Base-by-base conservation (phyloP, 2,329 filamentous ascomycete species). In the Colletotrichum horii region DNA sequence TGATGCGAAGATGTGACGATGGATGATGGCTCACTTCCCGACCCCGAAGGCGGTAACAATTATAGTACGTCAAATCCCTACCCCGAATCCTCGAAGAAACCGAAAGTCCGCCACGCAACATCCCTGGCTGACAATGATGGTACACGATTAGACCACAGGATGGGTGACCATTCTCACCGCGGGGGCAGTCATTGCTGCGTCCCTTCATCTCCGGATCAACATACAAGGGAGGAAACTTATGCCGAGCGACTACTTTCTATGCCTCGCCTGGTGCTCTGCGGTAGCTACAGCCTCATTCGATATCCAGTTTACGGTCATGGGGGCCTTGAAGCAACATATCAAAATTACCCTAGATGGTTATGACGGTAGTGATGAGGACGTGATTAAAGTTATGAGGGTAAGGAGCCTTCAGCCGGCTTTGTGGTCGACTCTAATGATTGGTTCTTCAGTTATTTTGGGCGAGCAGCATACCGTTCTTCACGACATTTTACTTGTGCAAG, bases 41-140 rank as follows among this genome's bases (percentile, higher is more conserved):
- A 67, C 74, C 48, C 74, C 74, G 48, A 76, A 76, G 74, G 74
- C 70, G 48, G 74, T 76, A 61, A 76, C 74, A 9, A 76, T 76
- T 64, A 76, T 76, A 69, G 74, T 76, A 43, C 12, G 74, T 74
- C 38, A 28, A 52, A 22, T 28, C 26, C 55, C 34, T 4, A 15
- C 24, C 11, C 22, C 28, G n/a, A 52, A 22, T 8, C 32, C n/a
- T 22, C 30, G 14, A 43, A 52, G 24, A 9, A 7, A 16, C 15
- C 6, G 2, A 16, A 36, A 14, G 26, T 22, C 55, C 19, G 6
- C 26, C 12, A 55, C 15, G 60, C 36, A 1, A 15, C 11, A 8
- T n/a, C 26, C 22, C 11, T 60, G 43, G 28, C 64, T 73, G 64
- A 76, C 70, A 30, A n/a, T 12, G n/a, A 14, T n/a, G 19, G 30